These are phyloP conservation scores for Cladosporium velox DNA, from an alignment of 2,329 filamentous ascomycete genomes.

Conservation along the genomic window DNA sequence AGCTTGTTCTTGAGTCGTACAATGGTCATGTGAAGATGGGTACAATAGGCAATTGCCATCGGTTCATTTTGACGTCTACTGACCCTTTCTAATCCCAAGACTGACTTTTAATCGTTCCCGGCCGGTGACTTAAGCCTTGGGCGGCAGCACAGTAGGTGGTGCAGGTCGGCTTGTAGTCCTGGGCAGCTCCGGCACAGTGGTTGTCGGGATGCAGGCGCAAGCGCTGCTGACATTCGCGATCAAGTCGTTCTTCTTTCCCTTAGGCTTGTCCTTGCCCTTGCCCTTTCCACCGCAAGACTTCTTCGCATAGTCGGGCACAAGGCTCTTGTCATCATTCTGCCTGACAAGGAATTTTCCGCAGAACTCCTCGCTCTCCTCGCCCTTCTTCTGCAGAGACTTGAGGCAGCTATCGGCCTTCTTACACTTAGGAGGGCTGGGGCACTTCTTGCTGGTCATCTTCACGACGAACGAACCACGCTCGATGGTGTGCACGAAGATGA, in stretches of 20 bases:
- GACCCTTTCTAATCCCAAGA: neutral
- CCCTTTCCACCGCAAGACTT: conserved; percentile 23
- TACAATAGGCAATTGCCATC: neutral
- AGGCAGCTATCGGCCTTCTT: conserved; percentile 24
- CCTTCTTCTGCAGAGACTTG: conserved; percentile 23
- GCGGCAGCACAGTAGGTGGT: conserved; percentile 24
- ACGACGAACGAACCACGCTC: conserved; percentile 54
- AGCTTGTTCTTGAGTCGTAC: neutral
- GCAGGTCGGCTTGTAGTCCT: conserved; percentile 26
- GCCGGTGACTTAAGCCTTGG: neutral
- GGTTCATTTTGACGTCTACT: too few species aligned
- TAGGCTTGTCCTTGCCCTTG: conserved; percentile 10
- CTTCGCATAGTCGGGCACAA: conserved; percentile 26
- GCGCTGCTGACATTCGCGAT: conserved; percentile 27
- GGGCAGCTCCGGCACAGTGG: conserved; percentile 26
- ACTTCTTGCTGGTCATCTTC: conserved; percentile 37
- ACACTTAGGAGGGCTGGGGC: conserved; percentile 25
- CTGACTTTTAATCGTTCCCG: neutral
- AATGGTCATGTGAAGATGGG: neutral
- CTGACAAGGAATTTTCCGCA: conserved; percentile 25
- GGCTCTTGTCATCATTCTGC: conserved; percentile 24
- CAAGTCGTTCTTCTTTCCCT: conserved; percentile 21
- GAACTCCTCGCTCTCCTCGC: conserved; percentile 26
- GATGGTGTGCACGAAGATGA: conserved; percentile 56
- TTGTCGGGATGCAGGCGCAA: conserved; percentile 28